A percentile compares a stretch with the other conserved stretches of the same genome.
These are phyloP conservation scores for Leptomonas pyrrhocoris DNA, from an alignment of 208 protist genomes.

Conservation along the genomic window DNA sequence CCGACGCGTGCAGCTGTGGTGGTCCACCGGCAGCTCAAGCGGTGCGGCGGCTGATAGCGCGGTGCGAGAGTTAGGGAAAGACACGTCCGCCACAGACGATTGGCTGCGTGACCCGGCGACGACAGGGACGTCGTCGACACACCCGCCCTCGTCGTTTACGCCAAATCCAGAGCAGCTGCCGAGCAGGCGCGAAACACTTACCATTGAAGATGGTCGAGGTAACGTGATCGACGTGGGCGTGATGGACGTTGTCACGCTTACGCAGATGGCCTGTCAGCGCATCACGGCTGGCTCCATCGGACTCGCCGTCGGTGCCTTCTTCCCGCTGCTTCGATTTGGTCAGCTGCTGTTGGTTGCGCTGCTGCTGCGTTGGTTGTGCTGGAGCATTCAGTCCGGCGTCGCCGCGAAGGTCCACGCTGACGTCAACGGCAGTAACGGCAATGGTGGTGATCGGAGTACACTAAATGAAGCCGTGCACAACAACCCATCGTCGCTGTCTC, in stretches of 20 bases:
- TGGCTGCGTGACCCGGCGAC: slow-evolving; percentile 22
- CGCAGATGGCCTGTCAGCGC: slow-evolving; percentile 24
- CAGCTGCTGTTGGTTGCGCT: slow-evolving; percentile 27
- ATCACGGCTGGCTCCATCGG: slow-evolving; percentile 12
- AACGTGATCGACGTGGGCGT: not conserved
- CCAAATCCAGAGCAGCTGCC: not conserved
- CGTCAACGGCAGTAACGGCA: not conserved
- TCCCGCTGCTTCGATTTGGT: slow-evolving; percentile 12
- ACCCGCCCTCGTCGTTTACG: not conserved
- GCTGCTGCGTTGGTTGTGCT: slow-evolving; percentile 31
- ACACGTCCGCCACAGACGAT: slow-evolving; percentile 39
- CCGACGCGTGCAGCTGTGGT: slow-evolving; percentile 27
- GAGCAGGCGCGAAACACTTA: not conserved
- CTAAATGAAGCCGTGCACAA: too few relatives aligned
- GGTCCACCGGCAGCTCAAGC: slow-evolving; percentile 9
- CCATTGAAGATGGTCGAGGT: slow-evolving; percentile 14
- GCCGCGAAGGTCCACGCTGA: not conserved
- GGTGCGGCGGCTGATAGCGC: not conserved
- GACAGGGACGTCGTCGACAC: not conserved
- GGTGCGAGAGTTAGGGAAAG: slow-evolving; percentile 10
- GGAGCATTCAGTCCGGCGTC: slow-evolving; percentile 8
- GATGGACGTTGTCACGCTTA: slow-evolving; percentile 25
- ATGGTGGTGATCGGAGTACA: not conserved
- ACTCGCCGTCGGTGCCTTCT: slow-evolving; percentile 20
- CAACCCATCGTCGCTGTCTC: not conserved